Conservation (phyloP, 2,329 filamentous ascomycete species). For the Zymoseptoria crescenta region DNA sequence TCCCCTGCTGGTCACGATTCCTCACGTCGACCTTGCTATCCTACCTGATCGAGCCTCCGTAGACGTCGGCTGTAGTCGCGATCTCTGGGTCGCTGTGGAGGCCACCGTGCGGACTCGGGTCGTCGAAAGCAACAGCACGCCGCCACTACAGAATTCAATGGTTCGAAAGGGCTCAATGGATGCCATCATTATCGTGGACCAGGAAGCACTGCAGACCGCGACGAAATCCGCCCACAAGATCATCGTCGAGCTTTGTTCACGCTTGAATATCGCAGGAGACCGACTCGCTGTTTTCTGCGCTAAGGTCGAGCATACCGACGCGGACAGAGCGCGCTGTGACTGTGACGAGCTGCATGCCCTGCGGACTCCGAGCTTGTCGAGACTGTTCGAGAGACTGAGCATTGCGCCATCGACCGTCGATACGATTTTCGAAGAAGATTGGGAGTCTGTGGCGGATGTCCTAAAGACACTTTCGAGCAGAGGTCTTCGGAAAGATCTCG, state of each 20-base stretch:
- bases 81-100: slow-evolving; percentile 26
- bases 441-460: slow-evolving; percentile 10
- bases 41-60: slow-evolving; percentile 16
- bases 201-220: slow-evolving; percentile 3
- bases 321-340: slow-evolving; percentile 2
- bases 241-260: slow-evolving; percentile 12
- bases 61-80: slow-evolving; percentile 18
- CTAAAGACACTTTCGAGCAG: slow-evolving; percentile 2
- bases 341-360: slow-evolving; percentile 12
- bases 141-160: neutral
- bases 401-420: slow-evolving; percentile 9
- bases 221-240: slow-evolving; percentile 7
- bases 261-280: slow-evolving; percentile 9
- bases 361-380: slow-evolving; percentile 7
- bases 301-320: slow-evolving; percentile 1
- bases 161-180: slow-evolving; percentile 6
- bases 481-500: slow-evolving; percentile 1
- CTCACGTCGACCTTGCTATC: slow-evolving; percentile 23
- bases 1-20: slow-evolving; percentile 8
- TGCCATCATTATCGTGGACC: slow-evolving; percentile 10
- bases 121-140: slow-evolving; percentile 2
- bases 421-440: slow-evolving; percentile 1
- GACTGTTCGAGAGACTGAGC: slow-evolving; percentile 12
- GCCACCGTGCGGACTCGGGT: slow-evolving; percentile 19
- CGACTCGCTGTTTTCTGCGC: slow-evolving; percentile 9